Conservation (phyloP, 2,329 filamentous ascomycete species). For the Aspergillus ibericus region DNA sequence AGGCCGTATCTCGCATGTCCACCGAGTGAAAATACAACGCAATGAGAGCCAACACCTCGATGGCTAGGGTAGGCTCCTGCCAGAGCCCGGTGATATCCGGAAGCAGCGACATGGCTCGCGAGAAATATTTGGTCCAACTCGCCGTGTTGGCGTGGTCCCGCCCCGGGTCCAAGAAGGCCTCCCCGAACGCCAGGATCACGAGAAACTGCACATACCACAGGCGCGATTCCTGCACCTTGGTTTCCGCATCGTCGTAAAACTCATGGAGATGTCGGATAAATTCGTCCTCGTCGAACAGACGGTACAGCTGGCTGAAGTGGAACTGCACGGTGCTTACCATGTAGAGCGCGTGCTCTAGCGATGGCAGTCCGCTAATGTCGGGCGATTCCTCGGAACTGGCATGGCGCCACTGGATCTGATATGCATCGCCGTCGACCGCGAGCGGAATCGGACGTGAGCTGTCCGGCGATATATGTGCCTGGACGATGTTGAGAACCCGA, state of each 20-base stretch:
- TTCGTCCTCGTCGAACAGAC: constrained; percentile 54
- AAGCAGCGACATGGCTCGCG: constrained; percentile 43
- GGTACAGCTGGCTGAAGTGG: constrained; percentile 54
- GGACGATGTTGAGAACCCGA: constrained; percentile 49
- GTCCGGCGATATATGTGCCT: constrained; percentile 46
- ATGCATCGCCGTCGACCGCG: constrained; percentile 51
- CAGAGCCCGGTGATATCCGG: constrained; percentile 43
- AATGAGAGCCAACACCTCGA: constrained; percentile 53
- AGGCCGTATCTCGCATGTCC: constrained; percentile 51
- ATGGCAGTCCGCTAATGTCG: constrained; percentile 44
- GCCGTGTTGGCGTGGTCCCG: constrained; percentile 39
- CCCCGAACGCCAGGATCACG: constrained; percentile 54
- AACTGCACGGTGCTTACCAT: constrained; percentile 58
- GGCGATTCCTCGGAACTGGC: constrained; percentile 31
- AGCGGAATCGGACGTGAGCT: constrained; percentile 39
- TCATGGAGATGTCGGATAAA: constrained; percentile 45
- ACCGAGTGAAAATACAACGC: constrained; percentile 52
- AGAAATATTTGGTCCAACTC: constrained; percentile 45
- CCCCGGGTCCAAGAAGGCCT: constrained; percentile 48
- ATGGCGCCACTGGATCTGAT: constrained; percentile 52
- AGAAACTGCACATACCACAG: constrained; percentile 55
- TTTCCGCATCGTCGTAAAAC: constrained; percentile 40
- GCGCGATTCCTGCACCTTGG: constrained; percentile 26
- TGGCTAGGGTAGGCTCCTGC: constrained; percentile 44
- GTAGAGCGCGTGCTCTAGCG: constrained; percentile 53